Evolutionary conservation across 208 protist species (phyloP).

Genomic region (Naegleria gruberi): DNA sequence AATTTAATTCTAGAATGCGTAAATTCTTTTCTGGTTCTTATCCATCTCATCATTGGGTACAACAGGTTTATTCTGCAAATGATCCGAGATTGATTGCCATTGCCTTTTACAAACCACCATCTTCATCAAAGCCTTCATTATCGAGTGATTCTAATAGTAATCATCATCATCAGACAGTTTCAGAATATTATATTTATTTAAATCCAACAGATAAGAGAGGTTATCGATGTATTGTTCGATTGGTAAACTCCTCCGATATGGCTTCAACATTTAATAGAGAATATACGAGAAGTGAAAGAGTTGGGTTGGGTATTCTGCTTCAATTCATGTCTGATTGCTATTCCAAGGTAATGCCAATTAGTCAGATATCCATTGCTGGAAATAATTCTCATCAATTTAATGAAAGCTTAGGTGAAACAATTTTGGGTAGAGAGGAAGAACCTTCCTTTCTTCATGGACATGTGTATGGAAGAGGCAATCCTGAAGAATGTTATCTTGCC

Average conservation of each 20-base stretch:
- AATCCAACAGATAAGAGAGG: conserved; percentile 7
- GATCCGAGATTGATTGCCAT: background rate
- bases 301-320: background rate
- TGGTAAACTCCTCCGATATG: background rate
- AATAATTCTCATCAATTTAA: background rate
- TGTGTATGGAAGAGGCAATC: background rate
- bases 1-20: too few species aligned
- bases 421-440: background rate
- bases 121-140: background rate
- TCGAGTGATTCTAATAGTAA: background rate
- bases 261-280: background rate
- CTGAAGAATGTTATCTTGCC: background rate
- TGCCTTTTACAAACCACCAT: background rate
- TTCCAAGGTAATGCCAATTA: background rate
- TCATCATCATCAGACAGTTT: background rate
- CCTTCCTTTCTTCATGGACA: background rate
- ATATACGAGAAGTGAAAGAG: background rate
- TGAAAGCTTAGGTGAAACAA: too few species aligned
- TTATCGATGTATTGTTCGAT: background rate
- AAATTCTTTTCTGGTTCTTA: background rate
- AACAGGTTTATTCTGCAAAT: background rate
- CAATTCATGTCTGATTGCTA: background rate
- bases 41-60: background rate
- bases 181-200: background rate
- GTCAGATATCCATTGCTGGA: background rate